phyloP scores from a whole-genome alignment of 2,329 filamentous ascomycete species.

The Aspergillus viridinutans region DNA sequence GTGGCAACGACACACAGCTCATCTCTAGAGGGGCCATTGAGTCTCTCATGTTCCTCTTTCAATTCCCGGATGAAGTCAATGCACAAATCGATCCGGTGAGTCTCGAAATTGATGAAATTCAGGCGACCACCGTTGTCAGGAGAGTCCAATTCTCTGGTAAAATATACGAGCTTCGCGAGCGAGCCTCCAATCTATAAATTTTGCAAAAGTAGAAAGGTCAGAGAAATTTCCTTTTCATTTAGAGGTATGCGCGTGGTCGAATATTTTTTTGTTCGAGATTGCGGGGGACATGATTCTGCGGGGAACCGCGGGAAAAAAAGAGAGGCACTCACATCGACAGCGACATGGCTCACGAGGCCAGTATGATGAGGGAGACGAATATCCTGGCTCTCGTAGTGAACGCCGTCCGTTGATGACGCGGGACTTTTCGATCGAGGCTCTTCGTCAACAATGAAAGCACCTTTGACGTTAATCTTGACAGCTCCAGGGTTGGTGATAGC shows the following conservation, averaged over 20 bases:
- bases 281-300: slow-evolving; percentile 30
- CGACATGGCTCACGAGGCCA: slow-evolving; percentile 91
- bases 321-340: slow-evolving; percentile 72
- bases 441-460: slow-evolving; percentile 92
- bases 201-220: background rate
- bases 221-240: slow-evolving; percentile 5
- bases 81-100: slow-evolving; percentile 87
- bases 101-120: slow-evolving; percentile 96
- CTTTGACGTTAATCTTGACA: slow-evolving; percentile 93
- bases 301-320: slow-evolving; percentile 22
- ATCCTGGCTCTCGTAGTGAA: slow-evolving; percentile 76
- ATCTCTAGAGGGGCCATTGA: slow-evolving; percentile 65
- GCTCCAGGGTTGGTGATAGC: slow-evolving; percentile 59
- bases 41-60: slow-evolving; percentile 72
- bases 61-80: slow-evolving; percentile 86
- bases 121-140: slow-evolving; percentile 79
- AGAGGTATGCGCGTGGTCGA: slow-evolving; percentile 4
- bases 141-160: slow-evolving; percentile 79
- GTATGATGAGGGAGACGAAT: slow-evolving; percentile 97
- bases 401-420: slow-evolving; percentile 50
- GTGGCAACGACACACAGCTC: slow-evolving; percentile 93
- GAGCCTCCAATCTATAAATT: slow-evolving; percentile 81
- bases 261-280: slow-evolving; percentile 10
- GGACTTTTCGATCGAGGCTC: slow-evolving; percentile 52
- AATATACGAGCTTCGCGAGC: slow-evolving; percentile 94